Percentiles rank a stretch among this genome's conserved stretches.
Conservation (phyloP, 1,284 basidiomycete species). For the Moesziomyces antarcticus region DNA sequence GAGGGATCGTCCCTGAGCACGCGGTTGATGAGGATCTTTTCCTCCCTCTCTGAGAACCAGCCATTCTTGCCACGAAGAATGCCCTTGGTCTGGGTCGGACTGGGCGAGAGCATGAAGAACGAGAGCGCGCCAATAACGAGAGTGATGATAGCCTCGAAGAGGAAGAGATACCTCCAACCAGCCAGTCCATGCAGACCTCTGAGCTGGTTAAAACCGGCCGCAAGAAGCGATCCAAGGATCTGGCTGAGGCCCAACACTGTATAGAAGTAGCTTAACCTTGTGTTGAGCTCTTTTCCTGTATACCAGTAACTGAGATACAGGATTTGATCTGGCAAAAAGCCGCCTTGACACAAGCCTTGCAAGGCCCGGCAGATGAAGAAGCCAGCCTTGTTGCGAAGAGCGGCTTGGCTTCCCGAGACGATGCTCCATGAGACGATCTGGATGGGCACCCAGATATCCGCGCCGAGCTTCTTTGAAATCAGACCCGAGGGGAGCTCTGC, state of each 20-base stretch:
- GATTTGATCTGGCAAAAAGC: conserved; percentile 69
- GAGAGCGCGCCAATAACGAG: conserved; percentile 27
- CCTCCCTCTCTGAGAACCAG: conserved; percentile 75
- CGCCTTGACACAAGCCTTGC: conserved; percentile 71
- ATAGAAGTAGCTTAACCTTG: conserved; percentile 76
- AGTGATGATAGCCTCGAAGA: conserved; percentile 38
- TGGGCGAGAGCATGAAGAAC: conserved; percentile 38
- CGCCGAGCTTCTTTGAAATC: conserved; percentile 55
- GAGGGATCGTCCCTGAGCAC: conserved; percentile 77
- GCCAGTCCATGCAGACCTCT: conserved; percentile 35
- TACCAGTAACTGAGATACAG: conserved; percentile 70
- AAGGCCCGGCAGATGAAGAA: conserved; percentile 48
- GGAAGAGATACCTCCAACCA: conserved; percentile 53
- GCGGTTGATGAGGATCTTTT: conserved; percentile 73
- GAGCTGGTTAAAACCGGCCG: conserved; percentile 45
- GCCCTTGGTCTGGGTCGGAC: conserved; percentile 38
- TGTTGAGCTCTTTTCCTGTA: conserved; percentile 70
- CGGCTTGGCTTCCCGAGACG: conserved; percentile 31
- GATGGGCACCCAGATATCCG: conserved; percentile 52
- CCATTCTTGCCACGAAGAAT: conserved; percentile 66
- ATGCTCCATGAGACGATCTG: conserved; percentile 50
- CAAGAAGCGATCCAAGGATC: conserved; percentile 43
- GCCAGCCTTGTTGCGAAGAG: conserved; percentile 20
- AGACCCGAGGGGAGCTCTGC: conserved; percentile 56
- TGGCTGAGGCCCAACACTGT: conserved; percentile 34